Evolutionary conservation across 1,284 basidiomycete species (phyloP).

Genomic region (Austroboletus rostrupii): DNA sequence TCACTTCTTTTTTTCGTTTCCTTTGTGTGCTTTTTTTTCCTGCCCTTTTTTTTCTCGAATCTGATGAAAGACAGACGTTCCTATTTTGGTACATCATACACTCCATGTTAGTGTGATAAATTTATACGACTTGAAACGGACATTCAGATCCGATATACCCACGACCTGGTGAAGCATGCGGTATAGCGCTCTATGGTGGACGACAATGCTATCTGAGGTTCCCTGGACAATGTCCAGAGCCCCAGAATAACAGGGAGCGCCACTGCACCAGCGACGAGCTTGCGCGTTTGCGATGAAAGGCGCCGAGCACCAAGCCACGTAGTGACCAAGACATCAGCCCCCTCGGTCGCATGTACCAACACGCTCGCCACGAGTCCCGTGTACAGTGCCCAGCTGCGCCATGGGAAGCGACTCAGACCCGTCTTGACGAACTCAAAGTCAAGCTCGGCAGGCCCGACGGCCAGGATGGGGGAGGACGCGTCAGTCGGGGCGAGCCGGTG

Average conservation of each 20-base stretch:
- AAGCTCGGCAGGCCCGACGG: conserved; percentile 66
- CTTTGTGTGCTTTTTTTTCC: too few species aligned
- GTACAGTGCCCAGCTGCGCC: conserved; percentile 58
- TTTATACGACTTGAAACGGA: too few species aligned
- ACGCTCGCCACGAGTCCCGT: conserved; percentile 49
- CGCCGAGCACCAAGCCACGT: conserved; percentile 25
- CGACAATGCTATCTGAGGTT: conserved; percentile 54
- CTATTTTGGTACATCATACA: too few species aligned
- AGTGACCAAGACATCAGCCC: conserved; percentile 49
- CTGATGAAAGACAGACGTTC: too few species aligned
- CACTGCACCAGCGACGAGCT: conserved; percentile 32
- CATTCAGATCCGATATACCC: conserved; percentile 23
- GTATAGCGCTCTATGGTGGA: conserved; percentile 47
- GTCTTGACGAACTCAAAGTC: conserved; percentile 74
- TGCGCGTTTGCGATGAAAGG: conserved; percentile 26
- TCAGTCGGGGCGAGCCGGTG: conserved; percentile 50
- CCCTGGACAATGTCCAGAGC: conserved; percentile 47
- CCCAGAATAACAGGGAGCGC: conserved; percentile 53
- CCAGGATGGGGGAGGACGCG: conserved; percentile 43
- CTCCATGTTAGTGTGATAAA: too few species aligned
- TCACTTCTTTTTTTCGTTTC: too few species aligned
- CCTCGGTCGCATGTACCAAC: conserved; percentile 57
- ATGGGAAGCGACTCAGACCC: conserved; percentile 57
- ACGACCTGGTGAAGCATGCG: conserved; percentile 28
- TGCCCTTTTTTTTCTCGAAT: too few species aligned